Evolutionary conservation across 805 yeast species (phyloP), one percentile per base, ranked within the genome.

Genomic region (Cyberlindnera mycetangii): DNA sequence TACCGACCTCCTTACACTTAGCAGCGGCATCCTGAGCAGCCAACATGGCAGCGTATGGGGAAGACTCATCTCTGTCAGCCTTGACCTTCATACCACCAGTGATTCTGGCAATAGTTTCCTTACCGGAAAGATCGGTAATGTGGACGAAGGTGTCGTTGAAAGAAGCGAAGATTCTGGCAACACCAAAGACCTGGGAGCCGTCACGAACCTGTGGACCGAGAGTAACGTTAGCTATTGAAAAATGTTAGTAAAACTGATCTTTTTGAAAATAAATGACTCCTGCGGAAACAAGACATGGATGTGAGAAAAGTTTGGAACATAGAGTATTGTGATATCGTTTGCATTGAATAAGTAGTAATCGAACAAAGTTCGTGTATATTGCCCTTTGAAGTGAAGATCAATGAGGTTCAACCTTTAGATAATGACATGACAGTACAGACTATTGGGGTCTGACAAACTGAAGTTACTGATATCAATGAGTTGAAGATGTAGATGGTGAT

Each of bases 41-140:
- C 82, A 93, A 86, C 99, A 93, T 93, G 70, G 97, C 99, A 71
- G 99, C 99, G 86, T 93, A 93, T 75, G 99, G 99, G 62, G 99
- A 88, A 56, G 98, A 92, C 84, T 93, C 99, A 75, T 95, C 99
- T 82, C 98, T 89, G 82, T 93, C 99, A 68, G 99, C 99, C 85
- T 93, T 93, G 76, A 93, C 99, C 84, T 93, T 93, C 99, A 93
- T 93, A 79, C 99, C 99, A 83, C 99, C 99, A 70, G 99, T 93
- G 66, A 93, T 97, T 81, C 98, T 89, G 81, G 96, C 84, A 71
- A 93, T 92, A 79, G 99, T 93, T 81, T 95, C 99, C 78, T 92
- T 93, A 78, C 99, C 99, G 67, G 98, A 88, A 66, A 90, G 80
- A 82, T 93, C 99, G 67, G 99, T 93, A 67, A 93, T 93, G 76